phyloP scores from a whole-genome alignment of 345 rosid species.

The Toxicodendron radicans region DNA sequence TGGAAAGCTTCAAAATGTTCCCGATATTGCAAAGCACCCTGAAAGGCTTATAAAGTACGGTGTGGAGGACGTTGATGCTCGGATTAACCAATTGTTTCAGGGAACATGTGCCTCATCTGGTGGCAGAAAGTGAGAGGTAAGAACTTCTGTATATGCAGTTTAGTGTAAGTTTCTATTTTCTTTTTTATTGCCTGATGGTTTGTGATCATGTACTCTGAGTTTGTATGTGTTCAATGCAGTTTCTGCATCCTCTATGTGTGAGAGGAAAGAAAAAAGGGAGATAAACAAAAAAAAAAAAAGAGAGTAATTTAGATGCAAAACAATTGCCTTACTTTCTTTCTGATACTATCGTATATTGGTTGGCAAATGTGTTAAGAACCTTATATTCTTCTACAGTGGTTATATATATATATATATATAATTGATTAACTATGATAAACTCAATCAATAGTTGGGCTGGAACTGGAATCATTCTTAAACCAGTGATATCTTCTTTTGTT shows the following conservation, averaged over 20 bases:
- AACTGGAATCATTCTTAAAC: neutral
- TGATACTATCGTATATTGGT: neutral
- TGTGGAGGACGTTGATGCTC: slow-evolving; percentile 55
- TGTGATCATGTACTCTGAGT: slow-evolving; percentile 4
- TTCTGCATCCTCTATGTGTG: neutral
- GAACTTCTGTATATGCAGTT: slow-evolving; percentile 8
- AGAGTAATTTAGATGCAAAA: neutral
- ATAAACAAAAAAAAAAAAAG: neutral
- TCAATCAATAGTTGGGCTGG: neutral
- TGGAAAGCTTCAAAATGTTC: slow-evolving; percentile 50
- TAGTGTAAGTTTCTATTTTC: neutral
- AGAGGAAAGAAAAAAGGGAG: neutral
- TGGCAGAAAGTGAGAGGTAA: slow-evolving; percentile 54
- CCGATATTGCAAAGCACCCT: slow-evolving; percentile 56
- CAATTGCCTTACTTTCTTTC: neutral
- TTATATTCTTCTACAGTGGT: neutral
- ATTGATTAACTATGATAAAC: no score
- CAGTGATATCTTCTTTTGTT: no score
- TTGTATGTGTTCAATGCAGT: slow-evolving; percentile 13
- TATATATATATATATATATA: no score
- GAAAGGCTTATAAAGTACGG: slow-evolving; percentile 44
- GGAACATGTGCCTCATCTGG: slow-evolving; percentile 43
- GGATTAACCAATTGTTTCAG: slow-evolving; percentile 56
- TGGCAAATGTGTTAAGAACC: neutral
- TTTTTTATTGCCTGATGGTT: slow-evolving; percentile 11